phyloP scores from a whole-genome alignment of 2,329 filamentous ascomycete species.

The Blastomyces parvus region DNA sequence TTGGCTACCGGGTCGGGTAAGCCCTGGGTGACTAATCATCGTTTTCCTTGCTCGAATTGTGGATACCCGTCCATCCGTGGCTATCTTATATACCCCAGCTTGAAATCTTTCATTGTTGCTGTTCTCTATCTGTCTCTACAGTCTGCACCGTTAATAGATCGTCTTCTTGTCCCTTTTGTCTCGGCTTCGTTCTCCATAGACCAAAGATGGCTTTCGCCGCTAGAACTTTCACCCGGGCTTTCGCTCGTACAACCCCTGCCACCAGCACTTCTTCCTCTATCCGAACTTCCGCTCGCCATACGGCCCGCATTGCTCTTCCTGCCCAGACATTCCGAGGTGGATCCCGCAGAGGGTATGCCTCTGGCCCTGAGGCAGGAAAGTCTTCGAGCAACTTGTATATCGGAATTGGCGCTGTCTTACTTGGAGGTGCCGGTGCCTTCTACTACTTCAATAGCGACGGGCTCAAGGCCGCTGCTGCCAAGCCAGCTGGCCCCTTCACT shows the following conservation, averaged over 20 bases:
- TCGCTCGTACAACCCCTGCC: slow-evolving; percentile 33
- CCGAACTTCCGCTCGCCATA: slow-evolving; percentile 39
- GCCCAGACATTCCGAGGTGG: slow-evolving; percentile 64
- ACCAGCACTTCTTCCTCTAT: slow-evolving; percentile 26
- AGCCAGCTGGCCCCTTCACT: slow-evolving; percentile 50
- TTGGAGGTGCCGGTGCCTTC: slow-evolving; percentile 56
- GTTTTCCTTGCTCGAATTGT: too few relatives aligned
- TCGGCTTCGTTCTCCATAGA: slow-evolving; percentile 19
- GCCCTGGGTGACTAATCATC: not conserved
- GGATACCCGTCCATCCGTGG: not conserved
- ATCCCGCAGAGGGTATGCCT: slow-evolving; percentile 70
- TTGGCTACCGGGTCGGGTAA: not conserved
- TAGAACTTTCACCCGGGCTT: slow-evolving; percentile 34
- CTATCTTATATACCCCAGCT: not conserved
- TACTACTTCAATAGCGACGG: slow-evolving; percentile 51
- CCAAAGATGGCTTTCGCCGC: slow-evolving; percentile 35
- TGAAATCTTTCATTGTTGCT: slow-evolving; percentile 6
- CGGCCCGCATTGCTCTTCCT: slow-evolving; percentile 47
- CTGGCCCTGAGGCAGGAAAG: slow-evolving; percentile 45
- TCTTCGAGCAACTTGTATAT: slow-evolving; percentile 47
- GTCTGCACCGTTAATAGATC: slow-evolving; percentile 9
- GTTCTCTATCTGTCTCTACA: slow-evolving; percentile 6
- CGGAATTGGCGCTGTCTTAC: slow-evolving; percentile 49
- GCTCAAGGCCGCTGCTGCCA: slow-evolving; percentile 38
- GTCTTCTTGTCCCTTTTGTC: not conserved